A percentile compares a stretch with the other conserved stretches of the same genome.
phyloP scores from a whole-genome alignment of 495 filamentous ascomycete genomes.

The Pyrenula aspistea region DNA sequence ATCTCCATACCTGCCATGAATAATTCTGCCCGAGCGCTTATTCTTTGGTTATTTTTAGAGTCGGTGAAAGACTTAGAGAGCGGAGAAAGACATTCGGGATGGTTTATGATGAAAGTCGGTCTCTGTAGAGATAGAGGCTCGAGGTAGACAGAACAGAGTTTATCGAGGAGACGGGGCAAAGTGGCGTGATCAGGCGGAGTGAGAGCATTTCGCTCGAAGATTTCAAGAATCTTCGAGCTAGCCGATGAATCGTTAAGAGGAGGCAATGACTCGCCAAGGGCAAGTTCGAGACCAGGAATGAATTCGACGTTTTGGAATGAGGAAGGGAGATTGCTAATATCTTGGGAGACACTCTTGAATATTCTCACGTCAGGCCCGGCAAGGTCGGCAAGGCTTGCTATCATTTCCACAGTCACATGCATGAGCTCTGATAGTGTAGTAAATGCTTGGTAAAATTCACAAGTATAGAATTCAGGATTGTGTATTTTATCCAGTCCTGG shows the following conservation, averaged over 20 bases:
- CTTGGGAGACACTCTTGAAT: slow-evolving; percentile 34
- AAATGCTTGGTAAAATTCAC: slow-evolving; percentile 90
- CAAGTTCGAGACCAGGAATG: slow-evolving; percentile 61
- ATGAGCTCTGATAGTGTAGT: slow-evolving; percentile 69
- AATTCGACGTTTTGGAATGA: slow-evolving; percentile 53
- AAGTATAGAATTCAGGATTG: slow-evolving; percentile 94
- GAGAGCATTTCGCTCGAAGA: slow-evolving; percentile 46
- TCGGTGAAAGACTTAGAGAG: slow-evolving; percentile 74
- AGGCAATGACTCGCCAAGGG: slow-evolving; percentile 53
- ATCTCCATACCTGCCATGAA: slow-evolving; percentile 72
- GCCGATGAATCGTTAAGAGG: slow-evolving; percentile 37
- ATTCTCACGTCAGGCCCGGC: slow-evolving; percentile 36
- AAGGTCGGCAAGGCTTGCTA: slow-evolving; percentile 16
- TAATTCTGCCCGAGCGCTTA: slow-evolving; percentile 76
- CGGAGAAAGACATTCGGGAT: slow-evolving; percentile 83
- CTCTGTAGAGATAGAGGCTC: slow-evolving; percentile 49
- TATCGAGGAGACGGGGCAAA: slow-evolving; percentile 74
- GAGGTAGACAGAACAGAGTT: slow-evolving; percentile 62
- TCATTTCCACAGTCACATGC: slow-evolving; percentile 46
- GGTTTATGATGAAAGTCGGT: slow-evolving; percentile 86
- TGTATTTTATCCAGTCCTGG: slow-evolving; percentile 73
- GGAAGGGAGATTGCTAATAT: slow-evolving; percentile 43
- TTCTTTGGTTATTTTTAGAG: slow-evolving; percentile 47
- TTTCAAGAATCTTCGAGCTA: slow-evolving; percentile 32
- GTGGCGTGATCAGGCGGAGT: slow-evolving; percentile 39